Percentiles rank a stretch among this genome's conserved stretches.
Conservation (phyloP, 257 asterid species). For the Galeopsis tetrahit region DNA sequence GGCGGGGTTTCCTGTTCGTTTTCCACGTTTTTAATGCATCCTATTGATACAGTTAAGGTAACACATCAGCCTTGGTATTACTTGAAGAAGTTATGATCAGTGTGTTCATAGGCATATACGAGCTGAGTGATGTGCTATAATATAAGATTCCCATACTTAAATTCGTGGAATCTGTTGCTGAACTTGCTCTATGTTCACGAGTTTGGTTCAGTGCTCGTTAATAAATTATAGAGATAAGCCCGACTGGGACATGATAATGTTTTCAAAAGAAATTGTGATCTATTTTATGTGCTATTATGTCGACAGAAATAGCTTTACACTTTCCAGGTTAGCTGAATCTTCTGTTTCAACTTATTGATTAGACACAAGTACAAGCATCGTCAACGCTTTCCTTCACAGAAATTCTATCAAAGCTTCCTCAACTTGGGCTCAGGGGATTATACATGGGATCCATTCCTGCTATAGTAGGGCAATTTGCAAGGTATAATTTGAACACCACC, state of each 20-base stretch:
- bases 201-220: background rate
- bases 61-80: no score
- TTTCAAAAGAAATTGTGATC: background rate
- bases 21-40: constrained; percentile 88
- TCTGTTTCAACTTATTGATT: constrained; percentile 38
- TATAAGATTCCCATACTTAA: background rate
- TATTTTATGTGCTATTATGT: background rate
- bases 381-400: constrained; percentile 80
- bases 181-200: background rate
- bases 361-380: constrained; percentile 97
- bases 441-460: constrained; percentile 96
- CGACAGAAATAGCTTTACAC: constrained; percentile 13
- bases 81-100: background rate
- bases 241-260: background rate
- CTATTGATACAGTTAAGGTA: constrained; percentile 87
- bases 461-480: constrained; percentile 86
- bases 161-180: background rate
- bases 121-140: background rate
- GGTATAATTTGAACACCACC: constrained; percentile 43
- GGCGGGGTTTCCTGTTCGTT: constrained; percentile 96
- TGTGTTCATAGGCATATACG: background rate
- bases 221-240: background rate
- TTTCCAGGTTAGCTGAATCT: constrained; percentile 22
- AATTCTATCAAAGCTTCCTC: constrained; percentile 80
- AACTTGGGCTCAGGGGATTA: constrained; percentile 76